phyloP scores from a whole-genome alignment of 176 grass and related monocot species.

The Elymus sibiricus region DNA sequence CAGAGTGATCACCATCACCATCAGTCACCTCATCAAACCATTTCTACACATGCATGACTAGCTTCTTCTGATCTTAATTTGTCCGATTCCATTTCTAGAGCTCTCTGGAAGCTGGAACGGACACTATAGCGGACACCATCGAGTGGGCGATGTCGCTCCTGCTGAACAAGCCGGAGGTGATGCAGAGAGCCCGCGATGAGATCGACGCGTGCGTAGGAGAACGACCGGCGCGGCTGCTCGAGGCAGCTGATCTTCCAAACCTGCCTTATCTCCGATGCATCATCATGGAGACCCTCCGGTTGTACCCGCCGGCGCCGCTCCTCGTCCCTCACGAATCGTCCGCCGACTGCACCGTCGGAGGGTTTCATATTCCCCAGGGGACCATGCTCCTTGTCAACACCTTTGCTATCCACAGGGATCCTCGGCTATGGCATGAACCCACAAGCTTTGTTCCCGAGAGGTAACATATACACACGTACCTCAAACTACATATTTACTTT shows the following conservation, averaged over 20 bases:
- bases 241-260: slow-evolving; percentile 28
- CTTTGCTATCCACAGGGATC: slow-evolving; percentile 45
- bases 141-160: slow-evolving; percentile 34
- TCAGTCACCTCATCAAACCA: too few relatives aligned
- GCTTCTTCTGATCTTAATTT: background rate
- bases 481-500: too few relatives aligned
- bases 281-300: slow-evolving; percentile 43
- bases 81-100: background rate
- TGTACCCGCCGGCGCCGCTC: slow-evolving; percentile 39
- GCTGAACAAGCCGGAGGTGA: background rate
- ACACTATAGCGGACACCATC: background rate
- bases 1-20: too few relatives aligned
- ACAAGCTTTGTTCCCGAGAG: slow-evolving; percentile 41
- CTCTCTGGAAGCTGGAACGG: slow-evolving; percentile 12
- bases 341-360: slow-evolving; percentile 22
- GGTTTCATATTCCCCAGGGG: slow-evolving; percentile 29
- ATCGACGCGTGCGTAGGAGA: background rate
- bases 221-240: background rate
- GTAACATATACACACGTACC: too few relatives aligned
- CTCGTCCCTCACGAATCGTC: slow-evolving; percentile 30
- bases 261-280: slow-evolving; percentile 33
- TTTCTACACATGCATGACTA: too few relatives aligned
- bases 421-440: slow-evolving; percentile 22
- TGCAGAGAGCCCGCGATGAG: background rate
- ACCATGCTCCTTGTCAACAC: slow-evolving; percentile 41